Evolutionary conservation across 176 grass and related monocot species (phyloP).

Genomic region (Thinopyrum elongatum): DNA sequence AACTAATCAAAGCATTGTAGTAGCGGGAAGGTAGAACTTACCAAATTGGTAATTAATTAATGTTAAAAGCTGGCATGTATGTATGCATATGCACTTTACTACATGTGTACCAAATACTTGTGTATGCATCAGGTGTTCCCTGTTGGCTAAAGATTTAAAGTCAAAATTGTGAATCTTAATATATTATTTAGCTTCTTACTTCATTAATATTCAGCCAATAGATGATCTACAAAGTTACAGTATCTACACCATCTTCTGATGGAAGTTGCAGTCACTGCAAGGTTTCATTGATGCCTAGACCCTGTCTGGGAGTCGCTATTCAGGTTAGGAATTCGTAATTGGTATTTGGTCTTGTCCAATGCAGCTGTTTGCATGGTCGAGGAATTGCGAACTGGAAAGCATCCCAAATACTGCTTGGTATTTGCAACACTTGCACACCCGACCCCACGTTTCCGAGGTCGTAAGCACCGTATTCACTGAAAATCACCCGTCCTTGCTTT

Average conservation of each 20-base stretch:
- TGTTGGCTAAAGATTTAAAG: constrained; percentile 6
- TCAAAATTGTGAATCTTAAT: constrained; percentile 24
- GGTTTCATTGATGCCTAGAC: background rate
- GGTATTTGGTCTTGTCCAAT: background rate
- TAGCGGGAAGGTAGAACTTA: background rate
- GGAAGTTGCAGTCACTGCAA: background rate
- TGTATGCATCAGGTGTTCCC: background rate
- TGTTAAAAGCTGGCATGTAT: background rate
- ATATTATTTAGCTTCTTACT: background rate
- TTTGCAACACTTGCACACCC: background rate
- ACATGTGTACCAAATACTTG: background rate
- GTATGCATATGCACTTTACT: constrained; percentile 2
- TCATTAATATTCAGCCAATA: background rate
- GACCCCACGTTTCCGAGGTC: background rate
- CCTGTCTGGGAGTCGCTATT: background rate
- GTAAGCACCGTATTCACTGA: background rate
- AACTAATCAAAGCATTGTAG: constrained; percentile 8
- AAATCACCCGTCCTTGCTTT: background rate
- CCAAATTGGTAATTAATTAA: constrained; percentile 4
- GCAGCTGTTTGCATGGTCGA: background rate
- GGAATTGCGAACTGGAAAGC: background rate
- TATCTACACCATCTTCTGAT: background rate
- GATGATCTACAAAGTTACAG: background rate
- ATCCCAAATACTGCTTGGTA: background rate
- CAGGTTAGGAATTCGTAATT: background rate